Base-by-base conservation (phyloP, 495 filamentous ascomycete genomes). In the Hypoxylon fragiforme region DNA sequence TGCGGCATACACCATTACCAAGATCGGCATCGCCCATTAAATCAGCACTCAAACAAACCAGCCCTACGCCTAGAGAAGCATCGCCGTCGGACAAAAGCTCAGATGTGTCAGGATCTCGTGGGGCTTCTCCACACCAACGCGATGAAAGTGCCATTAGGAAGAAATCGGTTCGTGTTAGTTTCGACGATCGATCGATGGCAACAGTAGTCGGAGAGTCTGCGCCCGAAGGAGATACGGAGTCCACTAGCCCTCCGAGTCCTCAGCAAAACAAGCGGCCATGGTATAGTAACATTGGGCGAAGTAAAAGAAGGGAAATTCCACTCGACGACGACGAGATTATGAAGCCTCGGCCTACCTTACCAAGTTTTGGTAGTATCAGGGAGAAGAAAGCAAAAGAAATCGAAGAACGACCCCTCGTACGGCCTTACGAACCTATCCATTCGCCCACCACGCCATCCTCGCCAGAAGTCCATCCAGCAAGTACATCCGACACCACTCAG, bases 11-110 rank as follows among this genome's bases (percentile, higher is more conserved):
- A 40, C 91, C 91, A 18, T 89, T 88, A 12, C 82, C 86, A 14
- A 79, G 91, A 40, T 91, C 91, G 0, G 73, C 89, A 1, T 96
- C 91, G 0, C 91, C 91, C 18, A 85, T 81, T 3, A 96, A 96
- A 64, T 92, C 91, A 11, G 91, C 91, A 0, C 58, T 96, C 60
- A 96, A 96, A 58, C 77, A 82, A 35, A 73, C 54, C 16, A 74
- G 84, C 15, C 79, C 87, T 7, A 70, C 73, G 3, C 71, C 65
- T 12, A 76, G 79, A 2, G 69, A 77, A 31, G 51, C 65, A 1
- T 75, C 75, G 3, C 72, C 73, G n/a, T 70, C 73, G 18, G 72
- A 73, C 31, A 67, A 73, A 21, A 51, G 62, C 5, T 75, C 73
- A 5, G 75, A 77, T 50, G 57, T 65, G 3, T 74, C 75, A 1